Evolutionary conservation across 768 basidiomycete species (phyloP).

Genomic region (Leccinum aurantiacum): DNA sequence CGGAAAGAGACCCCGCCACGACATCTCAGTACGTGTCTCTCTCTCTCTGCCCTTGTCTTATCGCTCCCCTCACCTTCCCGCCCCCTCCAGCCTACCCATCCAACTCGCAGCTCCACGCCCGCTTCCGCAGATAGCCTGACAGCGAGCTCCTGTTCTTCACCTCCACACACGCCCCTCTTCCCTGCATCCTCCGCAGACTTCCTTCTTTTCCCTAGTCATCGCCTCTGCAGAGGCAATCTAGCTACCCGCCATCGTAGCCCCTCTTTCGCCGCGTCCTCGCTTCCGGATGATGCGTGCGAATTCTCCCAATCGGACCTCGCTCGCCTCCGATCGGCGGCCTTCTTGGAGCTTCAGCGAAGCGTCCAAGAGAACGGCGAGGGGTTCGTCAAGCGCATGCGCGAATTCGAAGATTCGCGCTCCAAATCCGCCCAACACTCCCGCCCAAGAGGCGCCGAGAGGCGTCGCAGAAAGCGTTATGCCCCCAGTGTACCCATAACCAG

Average conservation of each 20-base stretch:
- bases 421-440: constrained; percentile 38
- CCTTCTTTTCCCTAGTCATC: constrained; percentile 38
- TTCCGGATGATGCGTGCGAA: constrained; percentile 23
- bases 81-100: constrained; percentile 15
- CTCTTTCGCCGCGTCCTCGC: constrained; percentile 22
- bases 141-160: constrained; percentile 24
- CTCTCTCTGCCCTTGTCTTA: neutral
- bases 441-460: constrained; percentile 40
- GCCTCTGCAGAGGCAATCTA: constrained; percentile 8
- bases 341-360: constrained; percentile 62
- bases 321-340: constrained; percentile 59
- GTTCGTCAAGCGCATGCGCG: constrained; percentile 70
- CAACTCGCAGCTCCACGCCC: constrained; percentile 32
- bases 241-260: constrained; percentile 18
- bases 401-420: constrained; percentile 59
- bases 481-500: constrained; percentile 21
- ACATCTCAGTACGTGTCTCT: constrained; percentile 42
- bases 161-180: constrained; percentile 39
- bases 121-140: constrained; percentile 31
- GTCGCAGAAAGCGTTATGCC: constrained; percentile 42
- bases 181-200: constrained; percentile 53
- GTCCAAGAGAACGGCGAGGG: constrained; percentile 66
- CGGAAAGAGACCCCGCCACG: constrained; percentile 54
- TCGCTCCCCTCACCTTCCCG: constrained; percentile 6
- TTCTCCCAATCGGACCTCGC: constrained; percentile 35